Percentiles rank a stretch among this genome's conserved stretches.
Conservation (phyloP, 2,329 filamentous ascomycete species). For the Stagonosporopsis tanaceti region DNA sequence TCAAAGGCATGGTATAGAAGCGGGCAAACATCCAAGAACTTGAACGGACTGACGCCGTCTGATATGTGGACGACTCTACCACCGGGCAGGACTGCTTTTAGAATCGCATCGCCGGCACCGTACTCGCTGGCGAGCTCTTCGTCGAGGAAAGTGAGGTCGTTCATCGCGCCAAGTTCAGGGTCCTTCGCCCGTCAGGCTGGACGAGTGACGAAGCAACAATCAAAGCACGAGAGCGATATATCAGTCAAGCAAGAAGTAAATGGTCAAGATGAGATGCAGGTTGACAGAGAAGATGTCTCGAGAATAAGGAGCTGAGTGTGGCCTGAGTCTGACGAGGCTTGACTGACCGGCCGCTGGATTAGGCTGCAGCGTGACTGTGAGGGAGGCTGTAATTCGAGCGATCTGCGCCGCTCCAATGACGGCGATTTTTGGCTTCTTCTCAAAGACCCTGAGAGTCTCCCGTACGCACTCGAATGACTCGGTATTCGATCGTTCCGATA, state of each 20-base stretch:
- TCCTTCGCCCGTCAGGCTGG: constrained; percentile 2
- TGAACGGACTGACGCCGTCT: constrained; percentile 39
- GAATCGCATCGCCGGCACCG: constrained; percentile 33
- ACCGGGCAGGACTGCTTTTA: constrained; percentile 44
- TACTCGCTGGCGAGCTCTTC: constrained; percentile 11
- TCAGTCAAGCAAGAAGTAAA: background rate
- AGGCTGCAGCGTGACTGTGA: constrained; percentile 27
- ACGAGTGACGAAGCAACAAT: constrained; percentile 6
- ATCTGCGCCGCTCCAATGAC: background rate
- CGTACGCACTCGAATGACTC: background rate
- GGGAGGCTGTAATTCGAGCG: constrained; percentile 2
- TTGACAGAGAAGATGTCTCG: background rate
- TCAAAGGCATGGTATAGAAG: constrained; percentile 54
- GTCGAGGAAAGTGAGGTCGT: constrained; percentile 37
- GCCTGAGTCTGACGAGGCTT: constrained; percentile 22
- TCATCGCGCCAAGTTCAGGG: constrained; percentile 24
- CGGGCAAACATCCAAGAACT: constrained; percentile 48
- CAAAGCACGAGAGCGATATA: background rate
- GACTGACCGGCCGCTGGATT: constrained; percentile 19
- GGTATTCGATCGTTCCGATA: background rate
- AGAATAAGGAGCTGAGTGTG: constrained; percentile 4
- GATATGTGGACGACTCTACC: constrained; percentile 44
- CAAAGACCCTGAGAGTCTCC: background rate
- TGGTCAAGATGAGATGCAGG: background rate
- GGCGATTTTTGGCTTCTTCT: background rate